phyloP scores from a whole-genome alignment of 306 rosid genomes.

The Erythrophleum fordii region DNA sequence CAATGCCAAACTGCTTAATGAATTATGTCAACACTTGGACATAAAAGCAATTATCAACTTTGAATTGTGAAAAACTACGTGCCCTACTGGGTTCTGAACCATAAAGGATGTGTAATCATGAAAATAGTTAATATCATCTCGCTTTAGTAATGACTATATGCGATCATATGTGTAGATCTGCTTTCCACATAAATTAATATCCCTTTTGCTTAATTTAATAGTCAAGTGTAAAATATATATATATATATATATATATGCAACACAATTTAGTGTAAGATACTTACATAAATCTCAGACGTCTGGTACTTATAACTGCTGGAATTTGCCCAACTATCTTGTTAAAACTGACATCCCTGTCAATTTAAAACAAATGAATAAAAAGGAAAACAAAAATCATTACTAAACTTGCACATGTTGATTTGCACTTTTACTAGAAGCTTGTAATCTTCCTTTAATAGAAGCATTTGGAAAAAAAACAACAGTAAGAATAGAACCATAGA shows the following conservation, averaged over 20 bases:
- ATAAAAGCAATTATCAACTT: constrained; percentile 7
- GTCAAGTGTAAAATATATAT: constrained; percentile 24
- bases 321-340: constrained; percentile 69
- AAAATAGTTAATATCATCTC: background rate
- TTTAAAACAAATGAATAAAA: constrained; percentile 4
- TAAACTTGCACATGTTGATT: constrained; percentile 8
- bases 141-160: background rate
- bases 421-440: background rate
- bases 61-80: background rate
- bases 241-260: too few species aligned
- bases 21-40: constrained; percentile 19
- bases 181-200: background rate
- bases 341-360: constrained; percentile 76
- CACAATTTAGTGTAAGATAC: constrained; percentile 36
- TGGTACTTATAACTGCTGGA: constrained; percentile 47
- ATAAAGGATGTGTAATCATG: constrained; percentile 14
- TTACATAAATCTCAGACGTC: constrained; percentile 64
- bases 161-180: constrained; percentile 3
- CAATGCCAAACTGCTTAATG: constrained; percentile 33
- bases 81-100: constrained; percentile 8
- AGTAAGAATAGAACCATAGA: background rate
- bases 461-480: background rate
- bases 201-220: background rate
- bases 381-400: constrained; percentile 18
- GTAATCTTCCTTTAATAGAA: background rate